These are phyloP conservation scores for Berkeleyomyces basicola DNA, from an alignment of 2,329 filamentous ascomycete genomes.

Conservation along the genomic window DNA sequence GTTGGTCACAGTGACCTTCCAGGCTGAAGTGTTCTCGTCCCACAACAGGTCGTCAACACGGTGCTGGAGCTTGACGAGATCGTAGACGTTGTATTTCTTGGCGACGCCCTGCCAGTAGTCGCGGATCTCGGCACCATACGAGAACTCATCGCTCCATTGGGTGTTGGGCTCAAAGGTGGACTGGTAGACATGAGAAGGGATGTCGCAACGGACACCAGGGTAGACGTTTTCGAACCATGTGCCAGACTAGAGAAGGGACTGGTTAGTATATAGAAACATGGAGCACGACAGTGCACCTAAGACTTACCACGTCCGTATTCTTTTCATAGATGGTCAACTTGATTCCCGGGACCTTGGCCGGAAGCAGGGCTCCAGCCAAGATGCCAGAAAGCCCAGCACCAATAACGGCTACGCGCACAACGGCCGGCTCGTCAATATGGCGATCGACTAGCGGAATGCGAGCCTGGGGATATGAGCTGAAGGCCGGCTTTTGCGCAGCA, in stretches of 20 bases:
- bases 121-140: slow-evolving; percentile 48
- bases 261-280: background rate
- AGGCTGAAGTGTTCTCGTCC: slow-evolving; percentile 25
- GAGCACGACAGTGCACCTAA: no score
- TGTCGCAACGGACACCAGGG: slow-evolving; percentile 50
- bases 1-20: slow-evolving; percentile 33
- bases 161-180: slow-evolving; percentile 47
- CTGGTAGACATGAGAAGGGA: slow-evolving; percentile 55
- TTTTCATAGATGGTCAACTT: slow-evolving; percentile 52
- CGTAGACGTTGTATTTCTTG: slow-evolving; percentile 33
- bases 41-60: slow-evolving; percentile 40
- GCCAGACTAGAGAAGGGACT: slow-evolving; percentile 18
- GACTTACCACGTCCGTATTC: slow-evolving; percentile 45
- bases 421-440: slow-evolving; percentile 22
- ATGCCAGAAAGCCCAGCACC: slow-evolving; percentile 23
- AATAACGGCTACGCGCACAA: slow-evolving; percentile 22
- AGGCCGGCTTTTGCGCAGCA: background rate
- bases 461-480: background rate
- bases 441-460: slow-evolving; percentile 18
- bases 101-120: slow-evolving; percentile 35
- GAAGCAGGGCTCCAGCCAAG: slow-evolving; percentile 47
- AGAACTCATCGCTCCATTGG: slow-evolving; percentile 52
- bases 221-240: slow-evolving; percentile 42
- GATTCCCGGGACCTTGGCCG: slow-evolving; percentile 50
- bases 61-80: slow-evolving; percentile 36